Percentiles rank a stretch among this genome's conserved stretches.
phyloP scores from a whole-genome alignment of 2,329 filamentous ascomycete species.

The Malbranchea cinnamomea region DNA sequence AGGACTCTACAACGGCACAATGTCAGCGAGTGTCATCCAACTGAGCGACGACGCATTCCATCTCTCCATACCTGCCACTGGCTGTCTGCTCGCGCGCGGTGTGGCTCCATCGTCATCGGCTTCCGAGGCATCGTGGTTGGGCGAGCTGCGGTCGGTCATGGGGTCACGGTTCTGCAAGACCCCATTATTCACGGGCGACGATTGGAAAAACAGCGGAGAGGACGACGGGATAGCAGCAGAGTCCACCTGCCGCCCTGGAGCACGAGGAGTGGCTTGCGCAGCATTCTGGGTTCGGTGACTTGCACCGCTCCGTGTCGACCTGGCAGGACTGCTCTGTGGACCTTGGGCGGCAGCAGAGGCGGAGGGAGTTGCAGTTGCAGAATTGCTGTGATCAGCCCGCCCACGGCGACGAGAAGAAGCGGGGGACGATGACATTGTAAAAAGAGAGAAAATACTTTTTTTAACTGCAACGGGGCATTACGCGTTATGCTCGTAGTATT shows the following conservation, averaged over 20 bases:
- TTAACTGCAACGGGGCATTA: neutral
- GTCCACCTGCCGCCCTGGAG: slow-evolving; percentile 27
- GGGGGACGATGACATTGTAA: slow-evolving; percentile 31
- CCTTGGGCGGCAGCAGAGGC: slow-evolving; percentile 19
- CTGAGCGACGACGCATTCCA: too few relatives aligned
- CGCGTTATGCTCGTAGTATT: neutral
- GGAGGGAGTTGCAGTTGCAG: slow-evolving; percentile 25
- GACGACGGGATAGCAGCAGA: slow-evolving; percentile 43
- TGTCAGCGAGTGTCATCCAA: slow-evolving; percentile 6
- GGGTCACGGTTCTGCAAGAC: slow-evolving; percentile 16
- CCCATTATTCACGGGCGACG: slow-evolving; percentile 39
- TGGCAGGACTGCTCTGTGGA: slow-evolving; percentile 15
- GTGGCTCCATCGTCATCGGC: slow-evolving; percentile 29
- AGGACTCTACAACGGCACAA: slow-evolving; percentile 63
- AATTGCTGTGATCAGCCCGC: slow-evolving; percentile 25
- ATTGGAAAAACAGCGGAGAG: slow-evolving; percentile 67
- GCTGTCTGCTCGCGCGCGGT: slow-evolving; percentile 23
- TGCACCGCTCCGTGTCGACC: slow-evolving; percentile 2
- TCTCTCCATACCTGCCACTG: slow-evolving; percentile 25
- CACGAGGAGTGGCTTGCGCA: slow-evolving; percentile 31
- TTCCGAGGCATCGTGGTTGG: slow-evolving; percentile 24
- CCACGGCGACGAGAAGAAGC: slow-evolving; percentile 26
- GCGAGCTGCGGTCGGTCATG: slow-evolving; percentile 35
- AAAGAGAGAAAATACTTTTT: slow-evolving; percentile 14
- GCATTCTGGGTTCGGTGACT: slow-evolving; percentile 14